phyloP scores from a whole-genome alignment of 164 flowering plant genomes.

The Paratinospora sagittata region DNA sequence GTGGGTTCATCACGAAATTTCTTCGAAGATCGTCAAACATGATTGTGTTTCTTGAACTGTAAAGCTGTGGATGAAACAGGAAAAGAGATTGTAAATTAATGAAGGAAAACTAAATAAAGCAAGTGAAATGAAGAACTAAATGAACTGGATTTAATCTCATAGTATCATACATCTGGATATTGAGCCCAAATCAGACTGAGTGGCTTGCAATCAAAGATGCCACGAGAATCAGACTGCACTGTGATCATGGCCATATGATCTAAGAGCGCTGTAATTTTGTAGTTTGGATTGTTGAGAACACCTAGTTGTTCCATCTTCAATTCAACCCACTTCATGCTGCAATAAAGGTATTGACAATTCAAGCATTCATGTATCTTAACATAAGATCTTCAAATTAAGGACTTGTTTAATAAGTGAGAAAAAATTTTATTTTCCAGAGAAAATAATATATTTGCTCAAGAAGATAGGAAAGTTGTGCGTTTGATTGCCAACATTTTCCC shows the following conservation, averaged over 20 bases:
- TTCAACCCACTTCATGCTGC: slow-evolving; percentile 98
- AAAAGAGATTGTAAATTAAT: neutral
- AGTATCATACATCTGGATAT: slow-evolving; percentile 61
- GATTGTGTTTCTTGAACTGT: slow-evolving; percentile 75
- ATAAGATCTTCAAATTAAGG: too few relatives aligned
- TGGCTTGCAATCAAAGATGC: slow-evolving; percentile 96
- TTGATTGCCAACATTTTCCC: too few relatives aligned
- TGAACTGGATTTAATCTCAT: neutral
- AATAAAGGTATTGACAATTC: slow-evolving; percentile 17
- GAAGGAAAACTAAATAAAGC: neutral
- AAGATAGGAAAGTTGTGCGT: too few relatives aligned
- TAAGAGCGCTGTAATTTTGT: slow-evolving; percentile 89
- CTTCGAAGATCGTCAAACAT: slow-evolving; percentile 96
- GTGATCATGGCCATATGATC: slow-evolving; percentile 96
- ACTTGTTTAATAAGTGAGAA: too few relatives aligned
- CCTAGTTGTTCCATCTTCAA: slow-evolving; percentile 96
- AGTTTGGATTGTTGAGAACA: slow-evolving; percentile 80
- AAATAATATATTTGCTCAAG: too few relatives aligned
- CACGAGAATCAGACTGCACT: slow-evolving; percentile 75
- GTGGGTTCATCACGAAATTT: slow-evolving; percentile 97
- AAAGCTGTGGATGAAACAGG: slow-evolving; percentile 46
- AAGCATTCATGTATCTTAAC: neutral
- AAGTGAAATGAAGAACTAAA: neutral
- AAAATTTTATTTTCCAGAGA: too few relatives aligned
- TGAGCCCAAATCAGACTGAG: slow-evolving; percentile 94